Base-by-base conservation (phyloP, 192 early-diverging fungal species). In the Entomortierella beljakovae region DNA sequence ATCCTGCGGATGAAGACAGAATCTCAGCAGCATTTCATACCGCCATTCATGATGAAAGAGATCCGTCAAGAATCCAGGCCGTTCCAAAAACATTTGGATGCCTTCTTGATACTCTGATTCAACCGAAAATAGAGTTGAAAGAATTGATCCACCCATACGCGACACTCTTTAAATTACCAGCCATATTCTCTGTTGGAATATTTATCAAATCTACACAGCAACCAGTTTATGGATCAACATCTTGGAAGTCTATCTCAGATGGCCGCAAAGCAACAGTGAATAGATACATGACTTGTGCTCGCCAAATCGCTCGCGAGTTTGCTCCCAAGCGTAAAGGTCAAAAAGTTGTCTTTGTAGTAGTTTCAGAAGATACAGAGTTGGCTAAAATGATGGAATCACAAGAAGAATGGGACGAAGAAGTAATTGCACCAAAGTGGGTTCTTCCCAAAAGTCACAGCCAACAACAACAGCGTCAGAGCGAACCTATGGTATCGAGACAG, bases 321-420 rank as follows among this genome's bases (percentile, higher is more conserved):
- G 70, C 70, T 37, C 70, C 70, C 2, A 72, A 72, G 33, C 70
- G 61, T 18, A 64, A 66, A 15, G 62, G 56, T 43, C 63, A 74
- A 60, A 74, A 66, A 33, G 50, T 64, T 15, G 37, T 64, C 55
- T 64, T 40, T 49, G 63, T 74, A 15, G 63, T 59, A 28, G 63
- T 66, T 8, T 58, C 63, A 22, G 71, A 74, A 8, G 63, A 59
- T 20, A 32, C 62, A 3, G 63, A 26, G 20, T 46, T 66, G 63
- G 57, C 40, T 5, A 46, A 46, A 37, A 28, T 54, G 38, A 74
- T 74, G 63, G 71, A 74, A 26, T 46, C 71, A 11, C 57, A 66
- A 3, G 63, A 74, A 46, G 57, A 55, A 20, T 74, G 71, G 62
- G 63, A 74, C 29, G 63, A 74, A 15, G 63, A 74, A 23, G 63